Base-by-base conservation (phyloP, 2,329 filamentous ascomycete species). In the Fusarium burgessii region DNA sequence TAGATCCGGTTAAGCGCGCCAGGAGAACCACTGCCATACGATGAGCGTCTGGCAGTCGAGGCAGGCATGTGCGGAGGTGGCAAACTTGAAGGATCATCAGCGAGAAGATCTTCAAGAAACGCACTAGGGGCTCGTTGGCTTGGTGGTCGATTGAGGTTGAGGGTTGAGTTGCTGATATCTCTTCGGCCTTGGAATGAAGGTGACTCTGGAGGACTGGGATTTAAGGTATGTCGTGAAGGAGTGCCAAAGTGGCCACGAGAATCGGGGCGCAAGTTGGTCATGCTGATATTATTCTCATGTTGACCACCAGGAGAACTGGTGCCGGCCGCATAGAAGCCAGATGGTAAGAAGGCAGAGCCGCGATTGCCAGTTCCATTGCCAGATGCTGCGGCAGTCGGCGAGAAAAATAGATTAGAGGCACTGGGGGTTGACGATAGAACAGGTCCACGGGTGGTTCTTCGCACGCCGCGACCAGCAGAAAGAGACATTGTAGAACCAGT, bases 21-120 rank as follows among this genome's bases (percentile, higher is more conserved):
- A 20, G 66, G 72, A 25, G 71, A 70, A 29, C 69, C 69, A 57
- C 35, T 72, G 23, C 72, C 71, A 51, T 76, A 72, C 13, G 75
- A 73, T 32, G 72, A 73, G 20, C 73, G 74, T 33, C 70, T 71
- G 14, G 56, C 70, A 46, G 70, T 63, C 7, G 74, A 72, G 13
- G 49, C 77, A 10, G 80, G 79, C 79, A 82, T 82, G 7, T 81
- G 74, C 45, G 76, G 77, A 17, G 86, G 84, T 14, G 87, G 86
- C 58, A 88, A 83, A 71, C 82, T 79, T 40, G 83, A 82, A 9
- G 86, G 84, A 76, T 94, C 91, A 70, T 92, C 93, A 77, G 94
- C 93, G 67, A 98, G 91, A 52, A 98, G 82, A 79, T 98, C 94
- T 65, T 98, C 95, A 41, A 98, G 85, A 78, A 94, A 97, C 20